Conservation (phyloP, 2,329 filamentous ascomycete genomes). For the Huntiella omanensis region DNA sequence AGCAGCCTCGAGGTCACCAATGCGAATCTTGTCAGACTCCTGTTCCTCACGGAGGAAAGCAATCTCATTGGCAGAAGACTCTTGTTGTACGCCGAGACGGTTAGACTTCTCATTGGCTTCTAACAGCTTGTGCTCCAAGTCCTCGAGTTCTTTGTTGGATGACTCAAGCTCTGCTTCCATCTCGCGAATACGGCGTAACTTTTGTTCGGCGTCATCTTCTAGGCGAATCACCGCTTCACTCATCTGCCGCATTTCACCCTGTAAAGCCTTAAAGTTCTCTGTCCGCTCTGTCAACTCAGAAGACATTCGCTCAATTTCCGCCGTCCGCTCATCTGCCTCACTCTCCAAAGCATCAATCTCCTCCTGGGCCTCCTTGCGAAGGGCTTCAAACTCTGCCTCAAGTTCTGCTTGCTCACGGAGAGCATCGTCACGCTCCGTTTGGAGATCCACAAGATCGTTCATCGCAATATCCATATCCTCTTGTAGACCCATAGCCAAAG, state of each 20-base stretch:
- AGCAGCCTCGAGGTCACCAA: conserved; percentile 75
- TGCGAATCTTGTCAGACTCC: conserved; percentile 93
- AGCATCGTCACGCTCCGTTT: conserved; percentile 73
- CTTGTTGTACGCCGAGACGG: conserved; percentile 72
- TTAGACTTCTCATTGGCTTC: conserved; percentile 80
- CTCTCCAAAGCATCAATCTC: conserved; percentile 49
- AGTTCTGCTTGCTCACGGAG: conserved; percentile 43
- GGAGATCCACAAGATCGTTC: conserved; percentile 60
- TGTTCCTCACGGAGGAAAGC: conserved; percentile 92
- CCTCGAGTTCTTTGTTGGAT: conserved; percentile 70
- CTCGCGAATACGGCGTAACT: conserved; percentile 58
- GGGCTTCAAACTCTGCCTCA: conserved; percentile 40
- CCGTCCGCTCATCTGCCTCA: conserved; percentile 53
- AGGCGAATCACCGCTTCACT: conserved; percentile 71
- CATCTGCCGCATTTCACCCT: conserved; percentile 83
- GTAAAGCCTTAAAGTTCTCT: conserved; percentile 80
- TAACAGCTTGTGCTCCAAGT: conserved; percentile 63
- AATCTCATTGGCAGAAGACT: conserved; percentile 84
- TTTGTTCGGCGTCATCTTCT: conserved; percentile 74
- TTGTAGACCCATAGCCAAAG: conserved; percentile 44
- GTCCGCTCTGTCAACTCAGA: conserved; percentile 55
- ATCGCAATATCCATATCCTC: conserved; percentile 63
- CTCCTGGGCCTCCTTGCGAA: conserved; percentile 44
- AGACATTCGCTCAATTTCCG: conserved; percentile 51
- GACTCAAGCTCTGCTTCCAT: conserved; percentile 70